These are phyloP conservation scores for Coemansia sp. DNA, from an alignment of 192 early-diverging fungal genomes.

Conservation along the genomic window DNA sequence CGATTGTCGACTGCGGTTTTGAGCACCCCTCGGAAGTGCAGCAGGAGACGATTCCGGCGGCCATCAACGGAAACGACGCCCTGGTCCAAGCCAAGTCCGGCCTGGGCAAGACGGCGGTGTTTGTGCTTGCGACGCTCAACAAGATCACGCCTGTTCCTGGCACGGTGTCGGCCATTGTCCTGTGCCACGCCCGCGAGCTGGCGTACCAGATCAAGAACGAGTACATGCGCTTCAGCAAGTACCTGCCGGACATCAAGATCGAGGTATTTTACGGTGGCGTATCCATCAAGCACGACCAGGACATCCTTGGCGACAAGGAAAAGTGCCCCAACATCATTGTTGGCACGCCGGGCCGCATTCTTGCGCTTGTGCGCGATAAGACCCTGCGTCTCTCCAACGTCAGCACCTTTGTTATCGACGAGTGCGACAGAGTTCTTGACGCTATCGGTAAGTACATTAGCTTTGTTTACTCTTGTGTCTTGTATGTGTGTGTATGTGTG, in stretches of 20 bases:
- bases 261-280: constrained; percentile 94
- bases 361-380: constrained; percentile 84
- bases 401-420: constrained; percentile 98
- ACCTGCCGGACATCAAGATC: constrained; percentile 88
- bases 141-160: constrained; percentile 84
- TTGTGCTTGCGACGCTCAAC: constrained; percentile 92
- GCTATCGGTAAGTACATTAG: constrained; percentile 71
- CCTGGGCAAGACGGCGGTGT: constrained; percentile 99
- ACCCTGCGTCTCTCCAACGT: constrained; percentile 76
- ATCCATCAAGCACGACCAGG: constrained; percentile 72
- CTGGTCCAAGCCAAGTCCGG: constrained; percentile 98
- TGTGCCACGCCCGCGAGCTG: constrained; percentile 98
- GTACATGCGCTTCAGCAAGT: constrained; percentile 94
- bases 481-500: background rate
- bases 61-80: constrained; percentile 95
- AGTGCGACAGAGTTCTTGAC: constrained; percentile 98
- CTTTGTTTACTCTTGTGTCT: background rate
- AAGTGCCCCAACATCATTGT: constrained; percentile 96
- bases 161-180: constrained; percentile 83
- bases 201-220: constrained; percentile 99
- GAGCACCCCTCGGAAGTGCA: constrained; percentile 99
- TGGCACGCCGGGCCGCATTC: constrained; percentile 93
- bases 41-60: constrained; percentile 97
- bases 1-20: constrained; percentile 98
- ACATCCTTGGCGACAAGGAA: constrained; percentile 75